Evolutionary conservation across 306 rosid species (phyloP), one percentile per base, ranked within the genome.

Genomic region (Sindora glabra): DNA sequence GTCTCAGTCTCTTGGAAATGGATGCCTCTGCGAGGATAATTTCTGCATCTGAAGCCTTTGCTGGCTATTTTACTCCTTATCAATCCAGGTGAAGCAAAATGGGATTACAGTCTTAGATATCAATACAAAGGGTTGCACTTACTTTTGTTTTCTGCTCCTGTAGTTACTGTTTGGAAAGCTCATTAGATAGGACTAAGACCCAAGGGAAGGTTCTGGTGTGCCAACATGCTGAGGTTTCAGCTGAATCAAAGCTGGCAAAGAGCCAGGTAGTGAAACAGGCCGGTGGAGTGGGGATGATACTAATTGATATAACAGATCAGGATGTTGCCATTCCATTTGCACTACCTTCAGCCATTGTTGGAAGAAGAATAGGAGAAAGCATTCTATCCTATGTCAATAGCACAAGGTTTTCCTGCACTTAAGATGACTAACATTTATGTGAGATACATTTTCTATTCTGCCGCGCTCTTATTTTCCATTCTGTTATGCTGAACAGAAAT

Each of bases 11-110:
- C 42, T 12, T 81, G 49, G 82, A 59, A 76, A 79, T 83, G 95
- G 69, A 71, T 34, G 76, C 69, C 56, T 67, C 88, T 1, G 77
- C 79, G 21, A 76, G 86, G 27, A 69, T 79, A 66, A 81, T 87
- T 41, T 64, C 81, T 23, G 95, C 88, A 46, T 74, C 95, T 11
- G 81, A 83, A 69, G 90, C 90, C 60, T 71, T 74, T 53, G 90
- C 79, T 18, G 95, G 95, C 48, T 87, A 83, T 33, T 87, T 87
- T 57, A 87, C 95, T 69, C 90, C 95, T 47, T 79, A 87, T 74
- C 90, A 87, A 87, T 83, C 95, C 90, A 87, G 95, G 95, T 83
- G 95, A 86, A 76, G 83, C 77, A 74, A 72, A 78, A 81, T 86
- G 90, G 79, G 81, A 74, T 83, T 64, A 48, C 44, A 10, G 34